Evolutionary conservation across 768 basidiomycete species (phyloP), one percentile per base, ranked within the genome.

Genomic region (Mycena rosella): DNA sequence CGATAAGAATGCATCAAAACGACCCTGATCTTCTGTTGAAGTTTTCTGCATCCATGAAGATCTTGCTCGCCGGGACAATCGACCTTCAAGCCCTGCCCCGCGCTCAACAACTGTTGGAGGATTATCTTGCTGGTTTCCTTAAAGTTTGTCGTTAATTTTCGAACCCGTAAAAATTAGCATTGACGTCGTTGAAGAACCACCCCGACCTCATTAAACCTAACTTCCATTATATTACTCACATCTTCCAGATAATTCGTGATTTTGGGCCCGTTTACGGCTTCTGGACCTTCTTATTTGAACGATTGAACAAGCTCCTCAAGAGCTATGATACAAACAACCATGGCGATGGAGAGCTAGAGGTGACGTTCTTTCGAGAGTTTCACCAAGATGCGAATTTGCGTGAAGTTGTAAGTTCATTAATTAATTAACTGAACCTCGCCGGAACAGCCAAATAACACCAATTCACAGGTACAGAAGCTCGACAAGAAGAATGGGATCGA

Each of bases 241-340:
- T 36, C 18, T 44, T 32, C 18, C 29, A 57, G 29, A 49, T 26
- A 4, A 27, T 64, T 7, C 51, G 57, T 0, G 71, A 76, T 56
- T 78, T 70, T 52, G 76, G 78, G 2, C 78, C 78, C 0, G 71
- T 78, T 5, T 74, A 78, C 48, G 72, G 70, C 0, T 78, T 78
- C 62, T 79, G 79, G 78, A 74, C 72, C 0, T 80, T 77, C 60
- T 53, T 78, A 0, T 73, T 72, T 34, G 78, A 80, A 44, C 70
- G 78, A 0, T 58, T 80, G 20, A 80, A 80, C 69, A 76, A 77
- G 27, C 44, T 78, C 2, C 68, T 79, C 42, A 79, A 79, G 67
- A 62, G 67, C 29, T 75, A 70, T 55, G 52, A 69, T 4, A 72
- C 73, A 0, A 78, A 75, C 32, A 76, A 75, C 18, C 76, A 74